Evolutionary conservation across 495 filamentous ascomycete species (phyloP), one percentile per base, ranked within the genome.

Genomic region (Hyaloscypha finlandica): DNA sequence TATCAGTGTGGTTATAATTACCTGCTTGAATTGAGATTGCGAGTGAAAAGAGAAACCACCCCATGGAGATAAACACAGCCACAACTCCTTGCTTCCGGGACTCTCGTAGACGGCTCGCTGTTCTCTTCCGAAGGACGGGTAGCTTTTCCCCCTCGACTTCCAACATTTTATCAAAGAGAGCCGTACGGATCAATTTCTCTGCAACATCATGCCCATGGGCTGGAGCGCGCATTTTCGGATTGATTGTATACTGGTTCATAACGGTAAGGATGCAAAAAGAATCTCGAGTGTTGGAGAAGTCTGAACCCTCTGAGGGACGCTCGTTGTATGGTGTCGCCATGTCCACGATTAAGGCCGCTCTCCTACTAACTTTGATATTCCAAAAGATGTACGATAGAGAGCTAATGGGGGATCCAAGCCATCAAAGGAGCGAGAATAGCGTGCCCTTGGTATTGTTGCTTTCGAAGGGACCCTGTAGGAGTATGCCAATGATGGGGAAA

Each of bases 221-320:
- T 22, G 19, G 16, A 14, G 25, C 6, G 8, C 35, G 55, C 32
- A 59, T 59, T 19, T 22, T 32, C 25, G 19, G 19, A 29, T 32
- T 25, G 25, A 59, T 25, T 30, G 16, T 59, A 16, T 59, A 59
- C 29, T 59, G 55, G 32, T 59, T 59, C 55, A 59, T 59, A 14
- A 59, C 55, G 29, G 30, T 59, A 31, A 32, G 16, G 16, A 16
- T 32, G 16, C 32, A 59, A 11, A 59, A 32, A 25, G 55, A 59
- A 31, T 59, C 55, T 59, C 55, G 19, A 8, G 32, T 59, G 8
- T 1, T 3, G 3, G 35, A 37, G 12, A 37, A 37, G 35, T 37
- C 35, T 12, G 35, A 37, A 25, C 1, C 1, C 30, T 25, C 55
- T 32, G 14, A 59, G 20, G 55, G 32, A 6, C 55, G 1, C 16